Evolutionary conservation across 768 basidiomycete species (phyloP), one percentile per base, ranked within the genome.

Genomic region (Lyophyllum shimeji): DNA sequence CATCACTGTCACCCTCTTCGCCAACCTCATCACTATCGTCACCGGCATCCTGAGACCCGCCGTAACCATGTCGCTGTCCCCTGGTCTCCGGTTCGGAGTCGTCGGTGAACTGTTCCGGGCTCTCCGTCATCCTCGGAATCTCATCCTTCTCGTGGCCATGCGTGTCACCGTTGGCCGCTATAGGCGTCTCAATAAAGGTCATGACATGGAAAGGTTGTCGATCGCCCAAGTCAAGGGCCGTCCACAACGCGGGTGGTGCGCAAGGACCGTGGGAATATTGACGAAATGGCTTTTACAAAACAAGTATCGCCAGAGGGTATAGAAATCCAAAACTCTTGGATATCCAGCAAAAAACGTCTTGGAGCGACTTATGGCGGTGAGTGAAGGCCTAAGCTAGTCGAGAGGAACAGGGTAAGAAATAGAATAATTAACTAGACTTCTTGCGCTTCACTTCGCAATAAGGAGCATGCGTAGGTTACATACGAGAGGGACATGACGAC

Each of bases 21-120:
- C 69, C 69, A 1, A 67, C 71, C 0, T 61, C 65, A 9, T 64
- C 64, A 13, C 62, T 66, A 2, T 64, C 66, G n/a, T 61, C 63
- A 13, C 65, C 63, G 18, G 52, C 61, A 37, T 46, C 59, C 20
- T 57, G 46, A 3, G n/a, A 46, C 17, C 42, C 40, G 15, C 21
- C 25, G 25, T 57, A 46, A 13, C 31, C 50, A 49, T 46, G 46
- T 29, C 42, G 34, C 23, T 39, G 29, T 23, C 21, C 7, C 33
- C n/a, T 23, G 11, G 34, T 15, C 31, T 37, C 52, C 20, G 33
- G 43, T 8, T 50, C 48, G 2, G 48, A 50, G 12, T 11, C 23
- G 44, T 57, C 37, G 12, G 31, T 46, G 27, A 53, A 34, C 9
- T 24, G 18, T 3, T 31, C 24, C 12, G 56, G 40, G 52, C 43